phyloP scores from a whole-genome alignment of 805 yeast genomes.

The Torulaspora franciscae region DNA sequence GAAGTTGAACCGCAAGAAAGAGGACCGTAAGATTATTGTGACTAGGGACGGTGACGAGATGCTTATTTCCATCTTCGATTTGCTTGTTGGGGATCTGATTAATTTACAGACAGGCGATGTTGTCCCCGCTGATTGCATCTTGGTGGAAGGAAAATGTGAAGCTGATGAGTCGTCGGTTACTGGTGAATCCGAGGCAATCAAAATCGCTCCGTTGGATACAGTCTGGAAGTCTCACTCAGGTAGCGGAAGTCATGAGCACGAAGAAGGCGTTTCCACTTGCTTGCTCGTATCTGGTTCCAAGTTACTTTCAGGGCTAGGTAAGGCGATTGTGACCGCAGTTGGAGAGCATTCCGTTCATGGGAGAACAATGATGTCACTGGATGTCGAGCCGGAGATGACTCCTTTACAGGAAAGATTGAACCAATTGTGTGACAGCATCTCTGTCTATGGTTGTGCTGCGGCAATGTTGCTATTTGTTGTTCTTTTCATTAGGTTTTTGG shows the following conservation, averaged over 20 bases:
- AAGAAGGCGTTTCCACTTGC: slow-evolving; percentile 51
- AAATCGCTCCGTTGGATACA: slow-evolving; percentile 53
- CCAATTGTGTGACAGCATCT: slow-evolving; percentile 83
- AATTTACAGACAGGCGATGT: slow-evolving; percentile 90
- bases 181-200: slow-evolving; percentile 86
- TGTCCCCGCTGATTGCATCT: slow-evolving; percentile 79
- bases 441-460: slow-evolving; percentile 87
- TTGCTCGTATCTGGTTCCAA: slow-evolving; percentile 89
- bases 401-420: slow-evolving; percentile 83
- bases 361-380: slow-evolving; percentile 76
- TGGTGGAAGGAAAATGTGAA: slow-evolving; percentile 70
- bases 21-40: slow-evolving; percentile 74
- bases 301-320: slow-evolving; percentile 79
- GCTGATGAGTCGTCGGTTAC: slow-evolving; percentile 91
- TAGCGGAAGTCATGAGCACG: slow-evolving; percentile 9
- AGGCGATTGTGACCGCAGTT: slow-evolving; percentile 81
- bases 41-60: slow-evolving; percentile 65
- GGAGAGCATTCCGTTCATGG: slow-evolving; percentile 91
- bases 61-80: slow-evolving; percentile 64
- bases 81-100: slow-evolving; percentile 83
- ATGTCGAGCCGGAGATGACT: slow-evolving; percentile 73
- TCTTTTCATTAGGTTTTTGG: slow-evolving; percentile 68
- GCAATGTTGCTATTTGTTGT: slow-evolving; percentile 78
- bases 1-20: slow-evolving; percentile 80
- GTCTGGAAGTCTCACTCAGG: slow-evolving; percentile 30